Evolutionary conservation across 2,329 filamentous ascomycete genomes (phyloP).

Genomic region (Pyricularia grisea): DNA sequence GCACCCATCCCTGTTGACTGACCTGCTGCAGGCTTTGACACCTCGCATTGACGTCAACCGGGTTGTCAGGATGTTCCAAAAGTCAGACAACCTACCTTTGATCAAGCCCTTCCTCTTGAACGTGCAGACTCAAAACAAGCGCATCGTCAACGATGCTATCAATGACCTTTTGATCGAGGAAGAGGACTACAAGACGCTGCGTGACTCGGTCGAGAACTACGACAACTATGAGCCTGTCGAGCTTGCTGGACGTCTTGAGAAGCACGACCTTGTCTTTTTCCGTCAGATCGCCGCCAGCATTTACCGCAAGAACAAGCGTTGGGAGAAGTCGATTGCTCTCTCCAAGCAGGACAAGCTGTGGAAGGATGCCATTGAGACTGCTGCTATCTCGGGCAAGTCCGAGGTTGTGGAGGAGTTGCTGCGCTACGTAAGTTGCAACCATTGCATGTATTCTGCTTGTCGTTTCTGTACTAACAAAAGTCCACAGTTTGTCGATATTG

Average conservation of each 20-base stretch:
- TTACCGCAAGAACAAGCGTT: slow-evolving; percentile 99
- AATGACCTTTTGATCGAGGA: slow-evolving; percentile 97
- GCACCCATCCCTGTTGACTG: slow-evolving; percentile 91
- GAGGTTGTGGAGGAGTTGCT: slow-evolving; percentile 94
- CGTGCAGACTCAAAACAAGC: slow-evolving; percentile 96
- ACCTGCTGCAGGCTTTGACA: slow-evolving; percentile 86
- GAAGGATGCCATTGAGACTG: slow-evolving; percentile 98
- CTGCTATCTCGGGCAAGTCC: slow-evolving; percentile 80
- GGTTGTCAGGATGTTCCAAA: slow-evolving; percentile 98
- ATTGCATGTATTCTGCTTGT: background rate
- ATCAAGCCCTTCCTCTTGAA: slow-evolving; percentile 99
- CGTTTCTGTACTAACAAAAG: slow-evolving; percentile 18
- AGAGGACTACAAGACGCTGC: slow-evolving; percentile 97
- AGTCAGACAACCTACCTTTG: slow-evolving; percentile 93
- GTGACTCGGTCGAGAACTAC: slow-evolving; percentile 96
- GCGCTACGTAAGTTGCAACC: slow-evolving; percentile 71
- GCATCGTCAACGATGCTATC: slow-evolving; percentile 93
- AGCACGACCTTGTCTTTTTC: slow-evolving; percentile 98
- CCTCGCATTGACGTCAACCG: slow-evolving; percentile 94
- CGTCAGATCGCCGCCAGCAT: slow-evolving; percentile 96
- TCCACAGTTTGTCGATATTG: slow-evolving; percentile 90
- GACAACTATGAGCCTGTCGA: slow-evolving; percentile 98
- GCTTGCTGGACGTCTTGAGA: slow-evolving; percentile 84
- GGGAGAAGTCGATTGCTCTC: slow-evolving; percentile 96
- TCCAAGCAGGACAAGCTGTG: slow-evolving; percentile 99